These are phyloP conservation scores for Stagonosporopsis tanaceti DNA, from an alignment of 2,329 filamentous ascomycete species.

Conservation along the genomic window DNA sequence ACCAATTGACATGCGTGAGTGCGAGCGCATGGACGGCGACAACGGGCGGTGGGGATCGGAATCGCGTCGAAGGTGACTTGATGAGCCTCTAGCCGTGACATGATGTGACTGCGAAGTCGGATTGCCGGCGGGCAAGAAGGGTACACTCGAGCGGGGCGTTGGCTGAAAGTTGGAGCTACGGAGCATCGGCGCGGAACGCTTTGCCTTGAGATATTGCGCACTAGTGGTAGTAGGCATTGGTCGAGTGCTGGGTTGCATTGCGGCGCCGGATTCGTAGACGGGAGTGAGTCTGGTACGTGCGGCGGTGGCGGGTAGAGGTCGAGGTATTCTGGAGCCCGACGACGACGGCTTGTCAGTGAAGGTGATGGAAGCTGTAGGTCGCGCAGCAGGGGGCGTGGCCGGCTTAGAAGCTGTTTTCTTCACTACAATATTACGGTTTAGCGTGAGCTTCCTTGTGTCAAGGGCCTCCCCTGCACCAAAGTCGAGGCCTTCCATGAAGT, in stretches of 20 bases:
- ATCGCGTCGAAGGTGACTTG: conserved; percentile 80
- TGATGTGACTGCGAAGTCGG: conserved; percentile 81
- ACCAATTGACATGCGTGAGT: conserved; percentile 58
- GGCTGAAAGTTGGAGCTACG: conserved; percentile 55
- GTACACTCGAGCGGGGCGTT: conserved; percentile 71
- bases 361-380: conserved; percentile 82
- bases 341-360: conserved; percentile 77
- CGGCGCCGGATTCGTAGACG: conserved; percentile 86
- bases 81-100: conserved; percentile 72
- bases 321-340: conserved; percentile 75
- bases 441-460: conserved; percentile 77
- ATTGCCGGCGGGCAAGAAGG: conserved; percentile 81
- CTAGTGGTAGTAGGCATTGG: conserved; percentile 62
- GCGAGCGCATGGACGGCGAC: conserved; percentile 56
- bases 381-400: conserved; percentile 72
- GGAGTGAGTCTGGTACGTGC: conserved; percentile 75
- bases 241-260: conserved; percentile 67
- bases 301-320: conserved; percentile 63
- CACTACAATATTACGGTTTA: conserved; percentile 91
- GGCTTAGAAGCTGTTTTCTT: conserved; percentile 68
- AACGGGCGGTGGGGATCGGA: conserved; percentile 69
- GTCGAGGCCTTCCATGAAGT: conserved; percentile 87
- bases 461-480: conserved; percentile 85
- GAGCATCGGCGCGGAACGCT: conserved; percentile 68
- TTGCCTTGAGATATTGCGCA: conserved; percentile 64